Conservation (phyloP, 2,329 filamentous ascomycete genomes). For the Aspergillus cejpii region DNA sequence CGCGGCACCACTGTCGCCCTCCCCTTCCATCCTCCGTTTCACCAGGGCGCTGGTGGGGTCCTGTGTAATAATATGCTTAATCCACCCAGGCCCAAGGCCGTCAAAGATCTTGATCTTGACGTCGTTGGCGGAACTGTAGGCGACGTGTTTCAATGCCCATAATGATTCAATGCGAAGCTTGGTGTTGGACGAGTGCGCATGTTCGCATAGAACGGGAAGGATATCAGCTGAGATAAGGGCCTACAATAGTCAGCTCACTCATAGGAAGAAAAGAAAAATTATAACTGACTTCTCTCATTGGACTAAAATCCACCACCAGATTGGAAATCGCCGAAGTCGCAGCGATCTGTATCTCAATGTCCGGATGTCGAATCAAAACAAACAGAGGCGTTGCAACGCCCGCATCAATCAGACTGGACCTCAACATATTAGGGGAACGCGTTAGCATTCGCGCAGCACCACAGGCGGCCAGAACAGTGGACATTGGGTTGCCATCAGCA, state of each 20-base stretch:
- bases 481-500: slow-evolving; percentile 67
- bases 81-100: slow-evolving; percentile 69
- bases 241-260: slow-evolving; percentile 38
- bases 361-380: slow-evolving; percentile 63
- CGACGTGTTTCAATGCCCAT: slow-evolving; percentile 90
- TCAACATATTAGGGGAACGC: slow-evolving; percentile 72
- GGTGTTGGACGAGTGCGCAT: slow-evolving; percentile 75
- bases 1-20: slow-evolving; percentile 28
- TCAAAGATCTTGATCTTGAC: slow-evolving; percentile 72
- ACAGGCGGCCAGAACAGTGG: slow-evolving; percentile 79
- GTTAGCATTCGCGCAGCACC: slow-evolving; percentile 73
- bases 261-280: not conserved
- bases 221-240: slow-evolving; percentile 67
- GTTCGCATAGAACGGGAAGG: slow-evolving; percentile 69
- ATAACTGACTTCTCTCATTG: slow-evolving; percentile 71
- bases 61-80: slow-evolving; percentile 68
- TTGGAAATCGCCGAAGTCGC: slow-evolving; percentile 82
- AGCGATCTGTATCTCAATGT: slow-evolving; percentile 75
- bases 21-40: slow-evolving; percentile 28
- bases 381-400: slow-evolving; percentile 73
- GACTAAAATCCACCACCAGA: slow-evolving; percentile 78
- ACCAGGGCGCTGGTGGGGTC: slow-evolving; percentile 37
- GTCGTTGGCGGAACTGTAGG: slow-evolving; percentile 62
- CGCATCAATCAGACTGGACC: slow-evolving; percentile 82
- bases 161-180: slow-evolving; percentile 75